Conservation (phyloP, 148 eudicot genomes). For the Camellia japonica region DNA sequence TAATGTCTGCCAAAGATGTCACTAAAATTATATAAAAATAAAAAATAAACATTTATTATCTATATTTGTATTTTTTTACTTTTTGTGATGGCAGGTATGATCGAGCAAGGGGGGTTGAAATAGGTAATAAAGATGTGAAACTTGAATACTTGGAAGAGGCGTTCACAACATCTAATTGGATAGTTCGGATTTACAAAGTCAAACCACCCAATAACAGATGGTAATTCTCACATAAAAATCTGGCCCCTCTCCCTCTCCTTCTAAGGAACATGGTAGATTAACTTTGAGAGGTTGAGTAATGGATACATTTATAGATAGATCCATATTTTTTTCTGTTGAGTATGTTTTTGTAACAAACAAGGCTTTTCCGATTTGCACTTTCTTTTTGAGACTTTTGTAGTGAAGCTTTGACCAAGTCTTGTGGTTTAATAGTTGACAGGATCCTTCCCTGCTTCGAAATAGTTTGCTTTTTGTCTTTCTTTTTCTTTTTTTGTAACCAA, state of each 20-base stretch:
- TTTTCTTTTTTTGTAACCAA: too few relatives aligned
- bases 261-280: slow-evolving; percentile 6
- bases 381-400: background rate
- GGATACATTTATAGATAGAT: slow-evolving; percentile 8
- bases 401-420: background rate
- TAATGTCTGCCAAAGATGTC: background rate
- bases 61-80: too few relatives aligned
- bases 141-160: slow-evolving; percentile 95
- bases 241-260: background rate
- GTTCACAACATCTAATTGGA: slow-evolving; percentile 96
- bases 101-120: slow-evolving; percentile 98
- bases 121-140: slow-evolving; percentile 93
- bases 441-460: background rate
- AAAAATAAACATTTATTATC: too few relatives aligned
- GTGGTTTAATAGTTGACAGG: background rate
- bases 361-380: slow-evolving; percentile 10
- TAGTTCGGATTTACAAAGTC: slow-evolving; percentile 95
- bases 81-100: slow-evolving; percentile 59
- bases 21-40: too few relatives aligned
- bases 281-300: slow-evolving; percentile 4
- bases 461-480: too few relatives aligned
- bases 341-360: slow-evolving; percentile 13
- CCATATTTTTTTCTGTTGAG: slow-evolving; percentile 7
- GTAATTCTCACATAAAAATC: slow-evolving; percentile 27
- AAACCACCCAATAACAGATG: slow-evolving; percentile 95